Percentiles rank a stretch among this genome's conserved stretches.
Conservation (phyloP, 257 asterid genomes). For the Cynanchum wilfordii region DNA sequence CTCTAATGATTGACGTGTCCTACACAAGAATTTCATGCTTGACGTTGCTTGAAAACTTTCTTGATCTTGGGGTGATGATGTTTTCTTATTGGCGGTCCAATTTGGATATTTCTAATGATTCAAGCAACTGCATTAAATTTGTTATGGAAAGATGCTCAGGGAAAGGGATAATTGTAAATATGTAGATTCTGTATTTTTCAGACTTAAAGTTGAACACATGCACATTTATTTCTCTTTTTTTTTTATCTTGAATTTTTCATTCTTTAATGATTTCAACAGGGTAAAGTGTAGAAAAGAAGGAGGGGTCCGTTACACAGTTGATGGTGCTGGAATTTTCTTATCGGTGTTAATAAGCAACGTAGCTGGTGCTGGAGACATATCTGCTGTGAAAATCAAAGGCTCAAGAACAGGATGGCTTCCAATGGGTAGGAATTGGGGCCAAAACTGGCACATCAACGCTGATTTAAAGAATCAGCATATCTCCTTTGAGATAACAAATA, state of each 20-base stretch:
- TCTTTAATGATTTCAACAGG: constrained; percentile 28
- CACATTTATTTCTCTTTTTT: neutral
- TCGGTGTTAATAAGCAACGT: constrained; percentile 56
- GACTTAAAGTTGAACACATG: neutral
- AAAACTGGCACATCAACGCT: constrained; percentile 55
- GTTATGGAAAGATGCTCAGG: neutral
- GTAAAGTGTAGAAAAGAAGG: constrained; percentile 60
- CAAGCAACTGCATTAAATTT: neutral
- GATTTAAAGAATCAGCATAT: constrained; percentile 54
- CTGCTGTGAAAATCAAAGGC: constrained; percentile 39
- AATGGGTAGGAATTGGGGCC: constrained; percentile 76
- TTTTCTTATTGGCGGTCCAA: neutral
- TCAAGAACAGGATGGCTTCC: constrained; percentile 41
- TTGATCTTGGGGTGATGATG: neutral
- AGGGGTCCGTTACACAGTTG: constrained; percentile 46
- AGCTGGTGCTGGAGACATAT: constrained; percentile 59
- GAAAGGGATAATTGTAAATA: neutral
- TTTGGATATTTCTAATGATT: neutral
- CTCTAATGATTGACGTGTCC: neutral
- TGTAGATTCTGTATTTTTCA: neutral
- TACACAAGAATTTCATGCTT: neutral
- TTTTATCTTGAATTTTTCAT: neutral
- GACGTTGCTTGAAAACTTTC: neutral
- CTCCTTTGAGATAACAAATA: constrained; percentile 51
- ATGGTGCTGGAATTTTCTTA: constrained; percentile 45